A percentile compares a stretch with the other conserved stretches of the same genome.
Conservation (phyloP, 768 basidiomycete genomes). For the Termitomyces sp. region DNA sequence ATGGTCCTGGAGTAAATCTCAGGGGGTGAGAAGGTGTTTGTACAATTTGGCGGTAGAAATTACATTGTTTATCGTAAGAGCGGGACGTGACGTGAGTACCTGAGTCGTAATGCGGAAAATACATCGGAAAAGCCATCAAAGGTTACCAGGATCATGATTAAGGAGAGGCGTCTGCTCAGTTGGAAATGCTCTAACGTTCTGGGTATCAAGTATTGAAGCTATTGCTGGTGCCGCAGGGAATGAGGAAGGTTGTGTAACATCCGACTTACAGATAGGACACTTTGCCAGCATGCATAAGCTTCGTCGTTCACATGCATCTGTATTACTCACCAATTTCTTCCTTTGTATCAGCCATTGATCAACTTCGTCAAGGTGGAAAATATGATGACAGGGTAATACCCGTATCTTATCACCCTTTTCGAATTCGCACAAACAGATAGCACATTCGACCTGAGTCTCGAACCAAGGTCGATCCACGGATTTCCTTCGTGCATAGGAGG, state of each 20-base stretch:
- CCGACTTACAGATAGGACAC: constrained; percentile 92
- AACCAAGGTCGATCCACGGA: constrained; percentile 62
- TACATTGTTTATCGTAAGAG: constrained; percentile 14
- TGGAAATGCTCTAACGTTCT: constrained; percentile 14
- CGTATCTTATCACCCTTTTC: constrained; percentile 84
- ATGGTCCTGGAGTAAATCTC: no score
- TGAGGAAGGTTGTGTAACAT: constrained; percentile 65
- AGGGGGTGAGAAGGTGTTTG: not conserved
- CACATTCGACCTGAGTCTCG: constrained; percentile 79
- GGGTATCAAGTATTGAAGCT: constrained; percentile 5
- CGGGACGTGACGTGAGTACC: constrained; percentile 5
- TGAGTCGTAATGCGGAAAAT: constrained; percentile 6
- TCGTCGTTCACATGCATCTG: not conserved
- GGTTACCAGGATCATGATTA: constrained; percentile 11
- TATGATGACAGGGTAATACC: constrained; percentile 89
- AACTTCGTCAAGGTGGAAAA: constrained; percentile 90
- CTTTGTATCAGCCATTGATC: constrained; percentile 90
- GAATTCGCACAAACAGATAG: constrained; percentile 89
- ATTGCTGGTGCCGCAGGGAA: constrained; percentile 1
- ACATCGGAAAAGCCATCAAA: constrained; percentile 4
- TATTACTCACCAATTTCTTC: constrained; percentile 77
- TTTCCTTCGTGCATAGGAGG: constrained; percentile 26
- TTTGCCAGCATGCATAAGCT: constrained; percentile 21
- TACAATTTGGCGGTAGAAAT: constrained; percentile 2
- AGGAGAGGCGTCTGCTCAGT: constrained; percentile 38